These are phyloP conservation scores for Chytriomyces confervae DNA, from an alignment of 192 early-diverging fungal species.

Conservation along the genomic window DNA sequence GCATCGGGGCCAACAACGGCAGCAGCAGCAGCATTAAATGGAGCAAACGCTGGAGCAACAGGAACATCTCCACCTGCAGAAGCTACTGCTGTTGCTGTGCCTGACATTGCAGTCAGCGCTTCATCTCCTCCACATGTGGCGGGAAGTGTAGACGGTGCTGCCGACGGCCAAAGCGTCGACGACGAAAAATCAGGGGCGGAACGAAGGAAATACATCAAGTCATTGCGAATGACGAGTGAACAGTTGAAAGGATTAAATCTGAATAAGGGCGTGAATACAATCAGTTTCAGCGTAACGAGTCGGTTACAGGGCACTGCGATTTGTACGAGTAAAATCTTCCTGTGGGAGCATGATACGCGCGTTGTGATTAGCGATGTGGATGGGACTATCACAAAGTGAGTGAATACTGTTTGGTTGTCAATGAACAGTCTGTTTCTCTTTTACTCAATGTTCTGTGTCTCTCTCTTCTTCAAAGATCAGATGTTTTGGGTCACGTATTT, in stretches of 20 bases:
- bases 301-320: conserved; percentile 75
- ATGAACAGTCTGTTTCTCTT: neutral
- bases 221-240: conserved; percentile 87
- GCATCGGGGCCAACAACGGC: neutral
- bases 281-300: conserved; percentile 86
- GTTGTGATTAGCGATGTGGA: conserved; percentile 98
- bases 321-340: conserved; percentile 87
- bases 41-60: neutral
- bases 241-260: conserved; percentile 83
- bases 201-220: conserved; percentile 60
- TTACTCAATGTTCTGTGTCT: conserved; percentile 22
- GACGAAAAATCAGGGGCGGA: neutral
- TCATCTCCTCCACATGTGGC: neutral
- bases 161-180: neutral
- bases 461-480: conserved; percentile 60
- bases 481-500: conserved; percentile 94
- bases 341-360: conserved; percentile 80
- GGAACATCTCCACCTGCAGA: neutral
- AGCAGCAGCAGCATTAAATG: neutral
- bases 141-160: neutral
- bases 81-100: conserved; percentile 12
- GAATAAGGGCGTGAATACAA: conserved; percentile 84
- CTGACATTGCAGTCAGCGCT: neutral
- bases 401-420: neutral
- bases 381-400: conserved; percentile 93